Evolutionary conservation across 306 rosid genomes (phyloP), one percentile per base, ranked within the genome.

Genomic region (Dalbergia cochinchinensis): DNA sequence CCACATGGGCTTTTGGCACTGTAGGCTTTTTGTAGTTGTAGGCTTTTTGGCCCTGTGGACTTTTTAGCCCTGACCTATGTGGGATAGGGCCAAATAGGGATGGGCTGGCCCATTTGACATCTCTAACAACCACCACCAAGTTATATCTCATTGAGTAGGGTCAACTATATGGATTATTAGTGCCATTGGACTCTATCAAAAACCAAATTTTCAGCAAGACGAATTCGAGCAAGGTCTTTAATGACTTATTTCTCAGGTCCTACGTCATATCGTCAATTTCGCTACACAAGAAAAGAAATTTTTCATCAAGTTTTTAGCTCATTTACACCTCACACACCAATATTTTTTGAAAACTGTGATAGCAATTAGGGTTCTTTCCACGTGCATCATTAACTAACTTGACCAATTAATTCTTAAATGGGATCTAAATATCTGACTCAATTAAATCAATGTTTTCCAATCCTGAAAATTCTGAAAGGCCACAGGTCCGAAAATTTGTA

Each of bases 321-420:
- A 42, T 10, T 54, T 37, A 37, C 41, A 37, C 41, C 41, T 37
- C 41, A 37, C 41, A 37, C 7, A 37, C 41, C 5, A 37, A 6
- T 37, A 37, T 37, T 37, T 37, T 5, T 33, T 51, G n/a, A 11
- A 68, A 68, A 20, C 50, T 63, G n/a, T 59, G 47, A 69, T 37
- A 69, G 76, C 18, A 66, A 67, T 26, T 19, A 15, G 19, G 20
- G 55, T 77, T 45, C 48, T 41, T 55, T 41, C 67, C 47, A 77
- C 58, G 13, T 7, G 26, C 73, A 77, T 18, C 74, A 66, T 77
- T 51, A 53, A 50, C 14, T 51, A 19, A 20, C 66, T 19, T 58
- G 63, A 18, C 11, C n/a, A 53, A 71, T 53, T 42, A 71, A 35
- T 19, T 35, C 18, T 71, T 57, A 55, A 58, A 73, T 12, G 19